Evolutionary conservation across 2,329 filamentous ascomycete genomes (phyloP), one percentile per base, ranked within the genome.

Genomic region (Talaromyces sp.): DNA sequence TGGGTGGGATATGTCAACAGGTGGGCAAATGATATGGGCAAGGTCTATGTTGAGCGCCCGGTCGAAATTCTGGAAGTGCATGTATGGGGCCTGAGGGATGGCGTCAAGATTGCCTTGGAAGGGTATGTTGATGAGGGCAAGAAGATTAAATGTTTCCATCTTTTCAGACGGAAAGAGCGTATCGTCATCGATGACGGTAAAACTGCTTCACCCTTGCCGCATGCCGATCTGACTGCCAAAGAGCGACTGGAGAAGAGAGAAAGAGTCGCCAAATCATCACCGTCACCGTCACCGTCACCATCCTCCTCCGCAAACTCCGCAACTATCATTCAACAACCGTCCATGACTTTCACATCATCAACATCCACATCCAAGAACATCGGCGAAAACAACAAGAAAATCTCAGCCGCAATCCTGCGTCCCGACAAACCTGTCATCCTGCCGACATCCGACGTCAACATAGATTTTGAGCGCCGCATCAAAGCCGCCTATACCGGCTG

Each of bases 81-180:
- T 73, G 87, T 93, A 13, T 97, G 92, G 92, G 95, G 93, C 0
- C 75, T 98, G 60, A 83, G 92, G 54, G 89, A 93, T 70, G 93
- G 94, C 0, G 93, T 98, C 67, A 96, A 95, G 77, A 85, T 98
- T 37, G 86, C 89, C 0, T 85, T 98, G 0, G 90, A 96, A 73
- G 93, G 93, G 0, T 98, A 89, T 68, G 87, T 88, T 1, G 90
- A 98, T n/a, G 90, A 95, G 69, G 94, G 95, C 6, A 93, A 92
- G 79, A 88, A 86, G 71, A 97, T 98, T 70, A 89, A 92, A 73
- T 83, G 86, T 10, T 89, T 95, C 63, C 93, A 98, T 74, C 90
- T 89, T 0, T 98, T 98, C 60, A 64, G 87, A 84, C 72, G 84
- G 81, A 59, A 79, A 24, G 94, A 98, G 78, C 85, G 91, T 57